phyloP scores from a whole-genome alignment of 164 flowering plant species.

The grape (Vitis vinifera) region ASM3070453v1 NC_081808.1:21854501-21855000 shows the following conservation, averaged over 20 bases:
- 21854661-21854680: conserved; percentile 1
- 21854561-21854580: too few species aligned
- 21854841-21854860: conserved; percentile 16
- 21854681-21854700: background rate
- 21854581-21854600: background rate
- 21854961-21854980: too few species aligned
- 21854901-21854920: conserved; percentile 1
- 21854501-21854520: background rate
- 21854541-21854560: background rate
- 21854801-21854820: conserved; percentile 11
- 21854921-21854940: background rate
- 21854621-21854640: background rate
- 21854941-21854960: background rate
- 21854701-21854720: background rate
- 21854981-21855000: too few species aligned
- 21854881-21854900: conserved; percentile 9
- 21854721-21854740: conserved; percentile 6
- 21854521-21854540: background rate
- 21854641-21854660: conserved; percentile 7
- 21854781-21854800: conserved; percentile 3
- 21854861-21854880: conserved; percentile 1
- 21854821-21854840: background rate
- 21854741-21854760: conserved; percentile 19
- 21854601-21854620: background rate
- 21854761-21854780: conserved; percentile 10